Conservation (phyloP, 2,329 filamentous ascomycete genomes). For the Neocatenulostroma microsporum region DNA sequence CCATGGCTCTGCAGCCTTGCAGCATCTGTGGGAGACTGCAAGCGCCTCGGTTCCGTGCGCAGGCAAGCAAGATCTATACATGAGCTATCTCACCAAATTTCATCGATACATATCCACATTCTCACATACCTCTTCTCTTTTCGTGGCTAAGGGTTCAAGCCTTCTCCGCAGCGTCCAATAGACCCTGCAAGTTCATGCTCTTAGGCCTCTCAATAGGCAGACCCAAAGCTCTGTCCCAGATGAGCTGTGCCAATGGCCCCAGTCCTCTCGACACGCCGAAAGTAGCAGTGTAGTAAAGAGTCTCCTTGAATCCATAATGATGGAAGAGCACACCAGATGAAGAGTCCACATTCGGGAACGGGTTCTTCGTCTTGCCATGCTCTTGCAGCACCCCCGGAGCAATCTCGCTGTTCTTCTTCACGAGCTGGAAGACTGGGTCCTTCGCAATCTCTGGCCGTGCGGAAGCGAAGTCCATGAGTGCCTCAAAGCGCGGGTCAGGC, state of each 20-base stretch:
- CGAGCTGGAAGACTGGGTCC: slow-evolving; percentile 88
- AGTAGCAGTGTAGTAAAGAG: slow-evolving; percentile 78
- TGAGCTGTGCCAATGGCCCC: slow-evolving; percentile 87
- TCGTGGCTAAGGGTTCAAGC: too few relatives aligned
- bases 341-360: slow-evolving; percentile 94
- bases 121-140: too few relatives aligned
- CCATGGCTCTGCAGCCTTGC: too few relatives aligned
- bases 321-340: slow-evolving; percentile 92
- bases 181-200: slow-evolving; percentile 86
- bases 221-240: slow-evolving; percentile 92
- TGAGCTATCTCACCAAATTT: too few relatives aligned
- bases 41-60: too few relatives aligned
- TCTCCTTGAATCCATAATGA: slow-evolving; percentile 96
- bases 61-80: too few relatives aligned
- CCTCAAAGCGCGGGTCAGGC: slow-evolving; percentile 92
- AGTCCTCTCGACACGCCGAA: slow-evolving; percentile 65
- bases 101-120: too few relatives aligned
- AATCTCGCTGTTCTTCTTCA: slow-evolving; percentile 86
- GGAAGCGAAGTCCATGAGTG: slow-evolving; percentile 89
- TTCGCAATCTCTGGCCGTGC: slow-evolving; percentile 74
- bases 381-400: slow-evolving; percentile 84
- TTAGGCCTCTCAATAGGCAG: slow-evolving; percentile 96
- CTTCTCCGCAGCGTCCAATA: slow-evolving; percentile 43
- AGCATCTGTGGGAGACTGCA: too few relatives aligned
- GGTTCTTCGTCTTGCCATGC: slow-evolving; percentile 66